These are phyloP conservation scores for Mrakiaceae sp. DNA, from an alignment of 1,284 basidiomycete species.

Conservation along the genomic window DNA sequence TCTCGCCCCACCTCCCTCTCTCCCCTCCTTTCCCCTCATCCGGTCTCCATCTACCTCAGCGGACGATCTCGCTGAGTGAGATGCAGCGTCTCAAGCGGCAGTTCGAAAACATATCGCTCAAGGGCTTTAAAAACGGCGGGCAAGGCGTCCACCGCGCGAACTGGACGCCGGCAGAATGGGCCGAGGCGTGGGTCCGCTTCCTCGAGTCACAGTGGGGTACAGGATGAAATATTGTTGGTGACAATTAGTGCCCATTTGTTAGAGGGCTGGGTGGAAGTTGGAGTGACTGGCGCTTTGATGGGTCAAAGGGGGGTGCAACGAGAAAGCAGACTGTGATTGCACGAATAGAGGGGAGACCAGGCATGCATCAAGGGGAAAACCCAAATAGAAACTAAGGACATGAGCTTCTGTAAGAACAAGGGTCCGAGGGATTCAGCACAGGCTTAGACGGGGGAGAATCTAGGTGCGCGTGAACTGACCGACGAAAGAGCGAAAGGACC, in stretches of 20 bases:
- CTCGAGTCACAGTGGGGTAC: conserved; percentile 50
- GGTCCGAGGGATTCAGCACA: too few relatives aligned
- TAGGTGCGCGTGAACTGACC: too few relatives aligned
- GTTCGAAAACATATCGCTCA: conserved; percentile 74
- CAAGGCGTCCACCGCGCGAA: conserved; percentile 62
- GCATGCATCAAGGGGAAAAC: neutral
- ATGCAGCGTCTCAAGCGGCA: conserved; percentile 76
- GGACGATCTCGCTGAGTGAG: conserved; percentile 65
- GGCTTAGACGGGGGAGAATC: too few relatives aligned
- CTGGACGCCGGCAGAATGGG: conserved; percentile 64
- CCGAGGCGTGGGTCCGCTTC: conserved; percentile 62
- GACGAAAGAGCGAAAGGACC: too few relatives aligned
- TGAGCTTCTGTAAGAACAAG: too few relatives aligned
- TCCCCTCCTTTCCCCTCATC: conserved; percentile 42
- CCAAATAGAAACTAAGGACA: neutral
- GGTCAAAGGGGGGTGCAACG: too few relatives aligned
- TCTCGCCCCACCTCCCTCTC: conserved; percentile 42
- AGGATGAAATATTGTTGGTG: too few relatives aligned
- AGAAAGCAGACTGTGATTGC: neutral
- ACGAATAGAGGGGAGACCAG: neutral
- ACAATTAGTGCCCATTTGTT: neutral
- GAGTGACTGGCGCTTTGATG: too few relatives aligned
- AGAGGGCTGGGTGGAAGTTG: neutral
- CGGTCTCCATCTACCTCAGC: conserved; percentile 48
- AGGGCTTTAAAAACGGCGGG: conserved; percentile 73